These are phyloP conservation scores for Aquilaria agallochum DNA, from an alignment of 441 rosid genomes.

Conservation along the genomic window DNA sequence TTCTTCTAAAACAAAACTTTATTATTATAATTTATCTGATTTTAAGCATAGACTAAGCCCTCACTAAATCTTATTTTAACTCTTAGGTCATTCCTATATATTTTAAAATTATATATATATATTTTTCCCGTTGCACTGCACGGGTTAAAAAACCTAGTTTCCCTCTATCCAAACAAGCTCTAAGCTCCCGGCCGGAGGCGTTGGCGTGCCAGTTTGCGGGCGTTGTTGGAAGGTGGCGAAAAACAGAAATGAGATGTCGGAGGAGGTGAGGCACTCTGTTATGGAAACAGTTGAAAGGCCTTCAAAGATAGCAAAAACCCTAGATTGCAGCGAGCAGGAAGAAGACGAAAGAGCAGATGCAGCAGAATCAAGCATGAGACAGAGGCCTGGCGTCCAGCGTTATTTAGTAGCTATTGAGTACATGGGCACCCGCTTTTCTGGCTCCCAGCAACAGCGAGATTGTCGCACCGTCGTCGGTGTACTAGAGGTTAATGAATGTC, in stretches of 20 bases:
- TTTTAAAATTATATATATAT: no score
- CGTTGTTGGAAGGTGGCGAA: constrained; percentile 19
- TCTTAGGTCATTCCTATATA: no score
- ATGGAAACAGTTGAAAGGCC: constrained; percentile 28
- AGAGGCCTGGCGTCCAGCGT: constrained; percentile 63
- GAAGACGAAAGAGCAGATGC: constrained; percentile 28
- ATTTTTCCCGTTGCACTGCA: no score
- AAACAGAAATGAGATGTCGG: constrained; percentile 34
- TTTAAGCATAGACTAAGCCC: no score
- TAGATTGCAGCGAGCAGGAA: constrained; percentile 21
- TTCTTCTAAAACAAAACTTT: no score
- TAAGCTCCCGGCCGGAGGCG: no score
- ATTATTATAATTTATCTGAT: no score
- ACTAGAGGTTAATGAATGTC: constrained; percentile 50
- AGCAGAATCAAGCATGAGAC: constrained; percentile 32
- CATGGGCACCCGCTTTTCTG: constrained; percentile 82
- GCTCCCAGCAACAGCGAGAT: constrained; percentile 77
- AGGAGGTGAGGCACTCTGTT: constrained; percentile 32
- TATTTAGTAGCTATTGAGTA: constrained; percentile 88
- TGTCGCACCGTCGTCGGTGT: constrained; percentile 81
- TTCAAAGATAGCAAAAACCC: constrained; percentile 43
- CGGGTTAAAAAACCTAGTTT: no score
- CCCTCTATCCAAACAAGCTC: no score
- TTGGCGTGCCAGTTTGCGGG: background rate
- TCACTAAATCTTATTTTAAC: no score